A percentile compares a stretch with the other conserved stretches of the same genome.
phyloP scores from a whole-genome alignment of 2,329 filamentous ascomycete genomes.

The Magnaporthales sp. region DNA sequence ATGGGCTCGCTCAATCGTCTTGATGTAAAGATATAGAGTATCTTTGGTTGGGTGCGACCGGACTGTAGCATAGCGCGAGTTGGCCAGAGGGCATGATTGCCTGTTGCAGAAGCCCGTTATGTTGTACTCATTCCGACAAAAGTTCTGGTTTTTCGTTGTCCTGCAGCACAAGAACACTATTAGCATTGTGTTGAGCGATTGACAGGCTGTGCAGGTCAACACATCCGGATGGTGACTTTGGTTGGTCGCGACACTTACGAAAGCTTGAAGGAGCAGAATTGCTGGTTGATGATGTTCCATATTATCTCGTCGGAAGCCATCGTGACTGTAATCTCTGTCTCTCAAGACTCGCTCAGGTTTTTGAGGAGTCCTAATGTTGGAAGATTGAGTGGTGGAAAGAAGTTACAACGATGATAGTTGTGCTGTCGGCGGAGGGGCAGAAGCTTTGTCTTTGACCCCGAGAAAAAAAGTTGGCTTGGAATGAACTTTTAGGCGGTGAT shows the following conservation, averaged over 20 bases:
- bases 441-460: neutral
- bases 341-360: neutral
- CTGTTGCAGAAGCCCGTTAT: constrained; percentile 37
- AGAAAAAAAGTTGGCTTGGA: constrained; percentile 3
- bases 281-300: constrained; percentile 94
- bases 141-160: constrained; percentile 72
- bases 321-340: constrained; percentile 14
- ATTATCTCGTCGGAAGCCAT: constrained; percentile 96
- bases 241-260: constrained; percentile 50
- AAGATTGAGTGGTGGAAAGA: neutral
- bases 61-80: constrained; percentile 87
- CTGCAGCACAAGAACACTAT: constrained; percentile 12
- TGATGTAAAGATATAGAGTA: constrained; percentile 91
- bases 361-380: neutral
- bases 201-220: too few relatives aligned
- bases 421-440: constrained; percentile 2
- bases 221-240: neutral
- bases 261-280: constrained; percentile 91
- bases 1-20: constrained; percentile 82
- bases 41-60: constrained; percentile 55
- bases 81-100: constrained; percentile 84
- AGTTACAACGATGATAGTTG: neutral
- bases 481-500: neutral
- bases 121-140: constrained; percentile 94
- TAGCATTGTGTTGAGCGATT: neutral